Conservation (phyloP, 345 rosid genomes). For the Corchorus capsularis region DNA sequence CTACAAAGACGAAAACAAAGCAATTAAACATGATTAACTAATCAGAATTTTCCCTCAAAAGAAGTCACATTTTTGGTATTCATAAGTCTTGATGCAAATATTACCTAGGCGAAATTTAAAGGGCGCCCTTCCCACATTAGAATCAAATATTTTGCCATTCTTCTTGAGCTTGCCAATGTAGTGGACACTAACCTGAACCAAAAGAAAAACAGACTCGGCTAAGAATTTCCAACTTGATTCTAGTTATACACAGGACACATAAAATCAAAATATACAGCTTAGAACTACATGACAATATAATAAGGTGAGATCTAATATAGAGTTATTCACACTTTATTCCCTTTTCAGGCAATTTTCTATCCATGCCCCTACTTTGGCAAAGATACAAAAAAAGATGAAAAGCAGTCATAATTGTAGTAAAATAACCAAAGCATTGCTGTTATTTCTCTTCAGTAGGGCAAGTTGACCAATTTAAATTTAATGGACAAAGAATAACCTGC, state of each 20-base stretch:
- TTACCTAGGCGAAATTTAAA: constrained; percentile 85
- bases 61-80: not conserved
- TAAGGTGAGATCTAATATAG: not conserved
- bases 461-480: not conserved
- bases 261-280: not conserved
- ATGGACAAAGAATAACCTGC: constrained; percentile 41
- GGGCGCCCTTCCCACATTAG: constrained; percentile 75
- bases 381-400: not conserved
- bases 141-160: constrained; percentile 84
- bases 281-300: not conserved
- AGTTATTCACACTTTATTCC: not conserved
- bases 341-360: constrained; percentile 2
- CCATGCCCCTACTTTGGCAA: not conserved
- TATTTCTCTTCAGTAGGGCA: not conserved
- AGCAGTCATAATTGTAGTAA: constrained; percentile 1
- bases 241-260: not conserved
- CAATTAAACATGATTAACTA: not conserved
- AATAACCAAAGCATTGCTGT: not conserved
- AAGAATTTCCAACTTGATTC: not conserved
- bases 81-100: constrained; percentile 7
- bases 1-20: constrained; percentile 41
- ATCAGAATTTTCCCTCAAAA: not conserved
- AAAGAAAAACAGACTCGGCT: constrained; percentile 11
- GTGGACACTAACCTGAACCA: constrained; percentile 69
- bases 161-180: constrained; percentile 92